Percentiles rank a stretch among this genome's conserved stretches.
Evolutionary conservation across 805 yeast genomes (phyloP).

Genomic region (Starmerella tilneyi): DNA sequence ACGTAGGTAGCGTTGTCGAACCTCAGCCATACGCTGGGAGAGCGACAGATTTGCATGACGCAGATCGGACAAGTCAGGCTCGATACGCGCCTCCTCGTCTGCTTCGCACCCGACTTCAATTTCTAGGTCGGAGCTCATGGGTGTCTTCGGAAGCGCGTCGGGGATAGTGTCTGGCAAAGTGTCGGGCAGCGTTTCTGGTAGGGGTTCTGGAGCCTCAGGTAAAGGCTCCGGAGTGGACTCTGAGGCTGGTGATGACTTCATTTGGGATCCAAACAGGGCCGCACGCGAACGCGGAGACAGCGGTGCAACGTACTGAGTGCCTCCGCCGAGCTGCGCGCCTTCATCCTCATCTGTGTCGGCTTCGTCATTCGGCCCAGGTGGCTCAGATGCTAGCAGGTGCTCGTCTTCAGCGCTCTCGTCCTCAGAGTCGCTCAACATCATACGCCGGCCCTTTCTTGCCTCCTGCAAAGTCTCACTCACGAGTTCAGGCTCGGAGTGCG

Average conservation of each 20-base stretch:
- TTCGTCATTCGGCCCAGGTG: not conserved
- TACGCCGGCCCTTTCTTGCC: not conserved
- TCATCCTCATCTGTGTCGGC: not conserved
- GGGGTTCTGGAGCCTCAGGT: not conserved
- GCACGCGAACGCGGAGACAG: slow-evolving; percentile 7
- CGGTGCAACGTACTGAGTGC: slow-evolving; percentile 14
- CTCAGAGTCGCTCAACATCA: slow-evolving; percentile 11
- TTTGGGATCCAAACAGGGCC: slow-evolving; percentile 4
- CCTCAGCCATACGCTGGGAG: slow-evolving; percentile 20
- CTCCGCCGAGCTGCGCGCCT: not conserved
- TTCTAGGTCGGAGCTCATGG: slow-evolving; percentile 1
- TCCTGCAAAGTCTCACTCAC: too few species aligned
- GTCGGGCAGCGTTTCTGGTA: not conserved
- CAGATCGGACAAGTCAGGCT: slow-evolving; percentile 15
- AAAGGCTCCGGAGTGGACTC: not conserved
- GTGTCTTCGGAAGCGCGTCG: not conserved
- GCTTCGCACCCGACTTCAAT: not conserved
- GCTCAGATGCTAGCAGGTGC: too few species aligned
- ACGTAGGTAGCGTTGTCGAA: slow-evolving; percentile 12
- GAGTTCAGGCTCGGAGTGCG: not conserved
- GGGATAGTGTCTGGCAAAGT: not conserved
- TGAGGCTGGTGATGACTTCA: not conserved
- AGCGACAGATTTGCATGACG: slow-evolving; percentile 2
- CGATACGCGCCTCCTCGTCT: not conserved
- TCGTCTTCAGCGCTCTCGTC: too few species aligned